Evolutionary conservation across 2,329 filamentous ascomycete species (phyloP).

Genomic region (Diaporthe amygdali): DNA sequence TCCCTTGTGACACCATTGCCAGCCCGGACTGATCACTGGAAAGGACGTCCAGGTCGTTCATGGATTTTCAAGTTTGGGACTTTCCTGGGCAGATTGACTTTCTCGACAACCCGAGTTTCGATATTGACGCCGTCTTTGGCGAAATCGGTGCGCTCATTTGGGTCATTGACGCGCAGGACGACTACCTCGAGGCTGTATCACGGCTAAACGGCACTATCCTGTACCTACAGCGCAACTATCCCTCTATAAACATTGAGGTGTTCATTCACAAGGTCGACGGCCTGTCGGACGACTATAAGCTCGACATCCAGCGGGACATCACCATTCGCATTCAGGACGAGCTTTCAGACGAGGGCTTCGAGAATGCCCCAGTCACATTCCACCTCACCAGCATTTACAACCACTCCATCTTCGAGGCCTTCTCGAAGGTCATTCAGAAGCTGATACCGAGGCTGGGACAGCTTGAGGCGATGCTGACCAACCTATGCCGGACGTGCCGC

Average conservation of each 20-base stretch:
- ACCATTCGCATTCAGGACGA: slow-evolving; percentile 97
- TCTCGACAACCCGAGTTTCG: slow-evolving; percentile 86
- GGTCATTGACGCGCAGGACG: slow-evolving; percentile 98
- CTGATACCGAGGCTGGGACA: slow-evolving; percentile 92
- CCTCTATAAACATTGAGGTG: slow-evolving; percentile 95
- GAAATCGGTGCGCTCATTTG: slow-evolving; percentile 94
- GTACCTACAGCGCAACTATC: slow-evolving; percentile 85
- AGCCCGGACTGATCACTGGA: slow-evolving; percentile 19
- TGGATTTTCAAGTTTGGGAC: slow-evolving; percentile 99
- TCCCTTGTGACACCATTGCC: neutral
- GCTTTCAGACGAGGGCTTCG: slow-evolving; percentile 88
- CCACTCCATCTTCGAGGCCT: slow-evolving; percentile 95
- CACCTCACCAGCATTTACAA: slow-evolving; percentile 98
- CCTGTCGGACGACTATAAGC: slow-evolving; percentile 94
- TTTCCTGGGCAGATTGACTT: slow-evolving; percentile 92
- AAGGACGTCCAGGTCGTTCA: slow-evolving; percentile 75
- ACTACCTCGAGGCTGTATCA: slow-evolving; percentile 90
- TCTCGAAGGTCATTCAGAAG: slow-evolving; percentile 98
- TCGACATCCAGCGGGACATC: slow-evolving; percentile 95
- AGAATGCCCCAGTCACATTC: slow-evolving; percentile 92
- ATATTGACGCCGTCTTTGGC: slow-evolving; percentile 92
- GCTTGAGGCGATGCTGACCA: slow-evolving; percentile 91
- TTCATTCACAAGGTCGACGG: slow-evolving; percentile 99
- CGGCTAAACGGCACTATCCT: slow-evolving; percentile 89
- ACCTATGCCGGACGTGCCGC: slow-evolving; percentile 88